These are phyloP conservation scores for Mucor plumbeus DNA, from an alignment of 371 early-diverging fungal genomes.

Conservation along the genomic window DNA sequence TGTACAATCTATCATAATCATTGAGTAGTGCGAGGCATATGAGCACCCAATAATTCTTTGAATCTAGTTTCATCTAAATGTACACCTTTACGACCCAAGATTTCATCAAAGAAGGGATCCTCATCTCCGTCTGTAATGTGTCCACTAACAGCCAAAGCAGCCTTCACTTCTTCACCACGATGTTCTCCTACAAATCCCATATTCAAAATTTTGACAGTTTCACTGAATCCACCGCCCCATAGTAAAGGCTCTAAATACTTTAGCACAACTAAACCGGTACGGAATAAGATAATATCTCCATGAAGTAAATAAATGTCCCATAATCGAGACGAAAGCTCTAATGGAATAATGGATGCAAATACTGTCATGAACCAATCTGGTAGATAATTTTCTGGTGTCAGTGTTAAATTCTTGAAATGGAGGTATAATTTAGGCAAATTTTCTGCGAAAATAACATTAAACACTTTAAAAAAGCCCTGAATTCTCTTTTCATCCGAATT, in stretches of 20 bases:
- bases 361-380: conserved; percentile 61
- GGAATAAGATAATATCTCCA: conserved; percentile 56
- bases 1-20: no score
- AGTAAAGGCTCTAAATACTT: conserved; percentile 54
- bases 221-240: conserved; percentile 57
- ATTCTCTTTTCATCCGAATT: conserved; percentile 44
- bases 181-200: conserved; percentile 45
- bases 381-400: conserved; percentile 57
- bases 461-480: conserved; percentile 54
- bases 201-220: conserved; percentile 47
- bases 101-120: conserved; percentile 54
- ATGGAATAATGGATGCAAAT: conserved; percentile 53
- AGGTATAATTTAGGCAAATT: conserved; percentile 55
- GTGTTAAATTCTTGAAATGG: conserved; percentile 52
- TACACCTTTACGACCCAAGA: conserved; percentile 46
- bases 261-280: conserved; percentile 50
- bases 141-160: conserved; percentile 55
- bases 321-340: conserved; percentile 50
- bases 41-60: conserved; percentile 42
- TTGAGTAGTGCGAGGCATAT: conserved; percentile 23
- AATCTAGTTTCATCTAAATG: conserved; percentile 45
- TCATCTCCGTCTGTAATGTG: conserved; percentile 53
- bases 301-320: conserved; percentile 57
- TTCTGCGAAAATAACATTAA: conserved; percentile 58
- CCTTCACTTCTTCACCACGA: conserved; percentile 43